Conservation (phyloP, 805 yeast genomes). For the Teunomyces barrocoloradensis region DNA sequence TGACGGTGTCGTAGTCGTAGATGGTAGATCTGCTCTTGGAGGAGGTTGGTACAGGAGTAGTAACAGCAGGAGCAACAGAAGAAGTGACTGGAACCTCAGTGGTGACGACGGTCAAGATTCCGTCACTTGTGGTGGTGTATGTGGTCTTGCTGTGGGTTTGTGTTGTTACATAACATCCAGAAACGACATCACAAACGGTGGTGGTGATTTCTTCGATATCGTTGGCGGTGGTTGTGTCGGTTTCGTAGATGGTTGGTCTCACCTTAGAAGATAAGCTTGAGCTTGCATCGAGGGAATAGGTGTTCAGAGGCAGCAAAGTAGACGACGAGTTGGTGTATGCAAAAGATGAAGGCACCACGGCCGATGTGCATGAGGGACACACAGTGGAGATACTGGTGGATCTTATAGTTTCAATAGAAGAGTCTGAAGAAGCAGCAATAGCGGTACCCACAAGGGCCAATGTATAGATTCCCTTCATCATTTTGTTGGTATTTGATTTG, state of each 20-base stretch:
- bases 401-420: slow-evolving; percentile 3
- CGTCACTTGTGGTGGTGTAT: slow-evolving; percentile 36
- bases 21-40: neutral
- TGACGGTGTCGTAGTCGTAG: slow-evolving; percentile 8
- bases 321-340: slow-evolving; percentile 9
- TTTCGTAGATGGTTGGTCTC: slow-evolving; percentile 18
- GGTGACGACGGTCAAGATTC: slow-evolving; percentile 37
- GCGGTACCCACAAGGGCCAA: slow-evolving; percentile 6
- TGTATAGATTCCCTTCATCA: slow-evolving; percentile 5
- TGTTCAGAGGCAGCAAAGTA: slow-evolving; percentile 1
- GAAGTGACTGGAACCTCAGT: slow-evolving; percentile 26
- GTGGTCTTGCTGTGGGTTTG: slow-evolving; percentile 30
- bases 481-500: too few species aligned
- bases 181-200: slow-evolving; percentile 31
- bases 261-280: slow-evolving; percentile 5
- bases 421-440: slow-evolving; percentile 7
- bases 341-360: slow-evolving; percentile 10
- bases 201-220: slow-evolving; percentile 16
- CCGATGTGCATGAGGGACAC: slow-evolving; percentile 5
- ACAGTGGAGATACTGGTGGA: slow-evolving; percentile 8
- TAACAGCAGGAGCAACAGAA: neutral
- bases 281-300: neutral
- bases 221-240: slow-evolving; percentile 23
- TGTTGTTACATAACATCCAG: slow-evolving; percentile 35
- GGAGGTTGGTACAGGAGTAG: neutral